A percentile compares a stretch with the other conserved stretches of the same genome.
These are phyloP conservation scores for Nothopassalora personata DNA, from an alignment of 2,329 filamentous ascomycete species.

Conservation along the genomic window DNA sequence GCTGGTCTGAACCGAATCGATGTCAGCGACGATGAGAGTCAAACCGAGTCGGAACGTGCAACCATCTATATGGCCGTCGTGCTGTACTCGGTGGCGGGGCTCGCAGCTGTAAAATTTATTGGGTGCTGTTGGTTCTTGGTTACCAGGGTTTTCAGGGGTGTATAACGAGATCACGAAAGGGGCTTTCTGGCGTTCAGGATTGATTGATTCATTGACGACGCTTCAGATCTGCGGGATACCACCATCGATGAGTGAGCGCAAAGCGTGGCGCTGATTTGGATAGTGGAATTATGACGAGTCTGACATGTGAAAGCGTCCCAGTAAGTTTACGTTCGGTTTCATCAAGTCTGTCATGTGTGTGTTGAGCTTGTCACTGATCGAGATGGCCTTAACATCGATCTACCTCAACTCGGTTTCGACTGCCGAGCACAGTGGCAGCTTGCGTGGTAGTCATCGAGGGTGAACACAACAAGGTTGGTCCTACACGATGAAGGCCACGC, in stretches of 20 bases:
- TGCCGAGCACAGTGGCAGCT: too few species aligned
- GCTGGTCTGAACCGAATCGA: slow-evolving; percentile 19
- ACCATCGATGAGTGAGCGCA: slow-evolving; percentile 7
- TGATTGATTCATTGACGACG: background rate
- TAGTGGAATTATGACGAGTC: background rate
- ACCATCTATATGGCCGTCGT: slow-evolving; percentile 83
- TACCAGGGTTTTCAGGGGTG: slow-evolving; percentile 69
- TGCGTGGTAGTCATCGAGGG: too few species aligned
- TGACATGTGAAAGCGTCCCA: background rate
- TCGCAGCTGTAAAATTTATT: slow-evolving; percentile 81
- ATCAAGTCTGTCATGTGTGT: background rate
- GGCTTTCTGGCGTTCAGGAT: slow-evolving; percentile 12
- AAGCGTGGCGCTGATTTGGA: slow-evolving; percentile 3
- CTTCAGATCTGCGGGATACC: slow-evolving; percentile 9
- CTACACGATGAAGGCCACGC: too few species aligned
- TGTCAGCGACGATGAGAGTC: slow-evolving; percentile 36
- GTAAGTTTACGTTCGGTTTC: background rate
- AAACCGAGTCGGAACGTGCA: slow-evolving; percentile 53
- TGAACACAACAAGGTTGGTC: too few species aligned
- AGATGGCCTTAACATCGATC: background rate
- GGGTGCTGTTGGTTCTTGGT: slow-evolving; percentile 91
- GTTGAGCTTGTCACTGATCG: background rate
- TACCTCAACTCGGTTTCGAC: too few species aligned
- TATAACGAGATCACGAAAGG: slow-evolving; percentile 19
- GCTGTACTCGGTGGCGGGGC: slow-evolving; percentile 78